Evolutionary conservation across 23 red algal genomes (phyloP), one percentile per base, ranked within the genome.

Genomic region (Gracilaria caudata): DNA sequence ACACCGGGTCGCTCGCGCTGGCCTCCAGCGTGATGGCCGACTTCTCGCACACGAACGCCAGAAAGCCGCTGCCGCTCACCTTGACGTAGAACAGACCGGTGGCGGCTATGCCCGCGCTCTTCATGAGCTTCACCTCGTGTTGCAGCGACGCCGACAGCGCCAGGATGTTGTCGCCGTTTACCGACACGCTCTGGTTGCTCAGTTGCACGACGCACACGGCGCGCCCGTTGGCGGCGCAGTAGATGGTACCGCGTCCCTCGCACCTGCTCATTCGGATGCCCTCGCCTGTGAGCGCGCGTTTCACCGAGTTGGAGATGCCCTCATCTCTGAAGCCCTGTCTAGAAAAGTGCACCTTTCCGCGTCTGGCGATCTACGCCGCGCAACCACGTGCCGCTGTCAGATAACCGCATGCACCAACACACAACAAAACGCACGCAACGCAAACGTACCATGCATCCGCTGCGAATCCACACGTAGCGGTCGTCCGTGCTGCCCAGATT

Each of bases 361-460:
- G 51, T 0, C 77, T 11, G 9, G 77, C 77, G 17, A 81, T 37
- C 64, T 68, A 20, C n/a, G n/a, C n/a, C n/a, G n/a, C 3, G 54
- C 54, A 57, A 3, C 4, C 54, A 57, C 19, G 13, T 13, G 13
- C 45, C 45, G 13, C 45, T 9, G 7, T 9, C 45, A 49, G 7
- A 49, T 49, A 49, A 7, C 7, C 45, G 13, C 13, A 49, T 7
- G 7, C 45, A n/a, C 20, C 6, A 20, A 64, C 20, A n/a, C n/a
- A n/a, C n/a, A n/a, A n/a, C n/a, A n/a, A n/a, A n/a, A n/a, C n/a
- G n/a, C n/a, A n/a, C n/a, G n/a, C n/a, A n/a, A n/a, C n/a, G n/a
- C n/a, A n/a, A n/a, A 68, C 64, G 17, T 12, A 68, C 51, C 77
- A 81, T 59, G 36, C n/a, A 46, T 16, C 77, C 77, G 34, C 17